Conservation (phyloP, 805 yeast genomes). For the Metschnikowia amazonensis region DNA sequence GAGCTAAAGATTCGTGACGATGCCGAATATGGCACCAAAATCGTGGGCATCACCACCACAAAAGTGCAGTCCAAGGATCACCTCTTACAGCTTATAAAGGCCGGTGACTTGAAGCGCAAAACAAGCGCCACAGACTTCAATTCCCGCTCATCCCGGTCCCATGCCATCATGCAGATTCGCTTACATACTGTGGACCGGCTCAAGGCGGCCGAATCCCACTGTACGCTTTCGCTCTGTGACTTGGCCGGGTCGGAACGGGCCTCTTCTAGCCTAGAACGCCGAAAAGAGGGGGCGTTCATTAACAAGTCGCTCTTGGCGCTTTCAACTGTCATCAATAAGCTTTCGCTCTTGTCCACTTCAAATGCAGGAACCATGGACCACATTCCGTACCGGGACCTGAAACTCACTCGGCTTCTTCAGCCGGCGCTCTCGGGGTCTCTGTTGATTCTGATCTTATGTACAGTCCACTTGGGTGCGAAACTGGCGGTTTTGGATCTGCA, state of each 20-base stretch:
- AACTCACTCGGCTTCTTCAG: slow-evolving; percentile 82
- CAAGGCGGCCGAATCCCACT: slow-evolving; percentile 39
- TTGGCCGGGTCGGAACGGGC: slow-evolving; percentile 94
- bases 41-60: slow-evolving; percentile 68
- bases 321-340: slow-evolving; percentile 85
- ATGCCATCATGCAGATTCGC: slow-evolving; percentile 76
- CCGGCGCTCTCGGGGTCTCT: slow-evolving; percentile 90
- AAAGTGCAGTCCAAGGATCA: slow-evolving; percentile 55
- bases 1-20: slow-evolving; percentile 82
- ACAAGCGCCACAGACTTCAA: slow-evolving; percentile 91
- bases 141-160: slow-evolving; percentile 83
- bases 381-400: slow-evolving; percentile 90
- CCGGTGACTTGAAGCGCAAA: slow-evolving; percentile 71
- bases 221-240: slow-evolving; percentile 84
- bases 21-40: slow-evolving; percentile 63
- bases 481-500: slow-evolving; percentile 27
- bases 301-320: slow-evolving; percentile 87
- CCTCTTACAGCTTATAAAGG: slow-evolving; percentile 52
- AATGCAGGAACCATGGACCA: slow-evolving; percentile 44
- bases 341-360: slow-evolving; percentile 41
- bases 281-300: slow-evolving; percentile 91
- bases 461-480: slow-evolving; percentile 61
- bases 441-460: slow-evolving; percentile 79
- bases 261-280: slow-evolving; percentile 64
- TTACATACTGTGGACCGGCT: slow-evolving; percentile 43